Conservation (phyloP, 2,329 filamentous ascomycete genomes). For the Pezicula carpinea region DNA sequence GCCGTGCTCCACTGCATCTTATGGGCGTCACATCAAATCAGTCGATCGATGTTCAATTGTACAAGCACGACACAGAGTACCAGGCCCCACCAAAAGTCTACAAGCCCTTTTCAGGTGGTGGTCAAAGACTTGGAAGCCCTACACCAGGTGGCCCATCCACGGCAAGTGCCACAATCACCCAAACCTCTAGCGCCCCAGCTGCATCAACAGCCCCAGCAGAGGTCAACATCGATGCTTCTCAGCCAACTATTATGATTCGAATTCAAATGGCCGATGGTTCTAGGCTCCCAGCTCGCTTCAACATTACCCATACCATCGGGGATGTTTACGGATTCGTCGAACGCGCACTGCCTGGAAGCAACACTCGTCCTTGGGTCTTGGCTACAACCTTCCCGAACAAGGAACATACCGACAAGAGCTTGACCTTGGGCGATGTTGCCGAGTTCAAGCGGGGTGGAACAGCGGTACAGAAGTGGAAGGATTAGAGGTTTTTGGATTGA, state of each 20-base stretch:
- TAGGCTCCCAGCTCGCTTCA: conserved; percentile 74
- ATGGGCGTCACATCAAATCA: conserved; percentile 73
- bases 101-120: conserved; percentile 68
- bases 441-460: conserved; percentile 65
- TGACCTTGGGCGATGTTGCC: conserved; percentile 53
- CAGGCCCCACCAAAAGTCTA: conserved; percentile 69
- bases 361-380: conserved; percentile 62
- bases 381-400: conserved; percentile 82
- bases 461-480: conserved; percentile 54
- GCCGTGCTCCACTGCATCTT: conserved; percentile 71
- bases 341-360: conserved; percentile 54
- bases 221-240: conserved; percentile 55
- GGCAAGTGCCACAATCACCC: conserved; percentile 34
- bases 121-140: conserved; percentile 71
- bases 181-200: conserved; percentile 26
- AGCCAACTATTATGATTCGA: conserved; percentile 66
- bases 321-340: conserved; percentile 74
- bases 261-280: conserved; percentile 77
- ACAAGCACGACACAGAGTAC: conserved; percentile 70
- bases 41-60: conserved; percentile 72
- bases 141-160: conserved; percentile 57
- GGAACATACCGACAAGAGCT: conserved; percentile 64
- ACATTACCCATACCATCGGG: conserved; percentile 71
- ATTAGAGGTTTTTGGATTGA: background rate
- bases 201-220: conserved; percentile 31